Conservation (phyloP, 2,329 filamentous ascomycete genomes). For the Sphaceloma murrayae region DNA sequence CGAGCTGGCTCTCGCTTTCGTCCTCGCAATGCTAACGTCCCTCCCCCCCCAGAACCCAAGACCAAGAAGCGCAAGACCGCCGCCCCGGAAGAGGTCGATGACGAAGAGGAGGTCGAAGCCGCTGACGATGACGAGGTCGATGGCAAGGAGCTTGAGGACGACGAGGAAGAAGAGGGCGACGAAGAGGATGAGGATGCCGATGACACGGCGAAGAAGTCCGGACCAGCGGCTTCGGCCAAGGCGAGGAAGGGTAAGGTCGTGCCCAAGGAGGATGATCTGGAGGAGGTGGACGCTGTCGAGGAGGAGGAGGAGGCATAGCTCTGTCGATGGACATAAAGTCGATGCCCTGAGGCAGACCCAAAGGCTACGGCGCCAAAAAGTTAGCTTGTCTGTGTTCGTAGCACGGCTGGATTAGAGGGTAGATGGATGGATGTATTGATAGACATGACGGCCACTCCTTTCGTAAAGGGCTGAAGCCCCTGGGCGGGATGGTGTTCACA, state of each 20-base stretch:
- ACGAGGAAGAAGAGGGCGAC: conserved; percentile 18
- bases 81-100: conserved; percentile 20
- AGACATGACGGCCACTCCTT: no score
- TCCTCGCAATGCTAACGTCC: background rate
- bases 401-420: background rate
- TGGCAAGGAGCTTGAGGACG: conserved; percentile 20
- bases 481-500: no score
- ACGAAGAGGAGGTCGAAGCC: conserved; percentile 20
- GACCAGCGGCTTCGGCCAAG: conserved; percentile 27
- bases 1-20: no score
- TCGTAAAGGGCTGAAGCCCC: no score
- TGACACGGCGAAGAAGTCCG: conserved; percentile 23
- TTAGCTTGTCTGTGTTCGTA: conserved; percentile 2
- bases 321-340: no score
- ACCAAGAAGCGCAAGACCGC: conserved; percentile 26
- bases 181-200: conserved; percentile 22
- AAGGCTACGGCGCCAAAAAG: background rate
- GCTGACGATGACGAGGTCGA: conserved; percentile 22
- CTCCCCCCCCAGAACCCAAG: conserved; percentile 21
- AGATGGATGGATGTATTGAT: conserved; percentile 7
- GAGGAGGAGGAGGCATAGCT: background rate
- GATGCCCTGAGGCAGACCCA: background rate
- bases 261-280: conserved; percentile 27
- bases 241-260: conserved; percentile 23
- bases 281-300: conserved; percentile 24